Evolutionary conservation across 495 filamentous ascomycete species (phyloP).

Genomic region (Pyrenula aspistea): DNA sequence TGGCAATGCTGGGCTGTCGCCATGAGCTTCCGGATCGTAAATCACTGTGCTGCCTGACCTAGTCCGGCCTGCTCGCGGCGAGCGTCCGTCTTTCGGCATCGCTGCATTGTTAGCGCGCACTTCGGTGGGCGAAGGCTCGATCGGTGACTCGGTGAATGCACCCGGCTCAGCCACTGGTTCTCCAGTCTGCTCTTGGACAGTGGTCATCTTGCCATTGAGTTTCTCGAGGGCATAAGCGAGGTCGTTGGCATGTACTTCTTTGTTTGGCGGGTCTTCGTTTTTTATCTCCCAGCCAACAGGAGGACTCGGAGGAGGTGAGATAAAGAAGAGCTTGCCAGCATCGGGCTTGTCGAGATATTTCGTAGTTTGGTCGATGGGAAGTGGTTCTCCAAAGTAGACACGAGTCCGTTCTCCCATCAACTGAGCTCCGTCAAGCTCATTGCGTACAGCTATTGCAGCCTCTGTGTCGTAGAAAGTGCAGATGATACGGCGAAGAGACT

Average conservation of each 20-base stretch:
- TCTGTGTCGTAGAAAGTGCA: conserved; percentile 69
- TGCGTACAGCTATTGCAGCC: conserved; percentile 60
- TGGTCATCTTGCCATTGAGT: conserved; percentile 33
- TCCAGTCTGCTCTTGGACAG: conserved; percentile 3
- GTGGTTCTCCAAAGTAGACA: conserved; percentile 83
- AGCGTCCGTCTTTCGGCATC: not conserved
- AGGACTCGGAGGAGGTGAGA: conserved; percentile 82
- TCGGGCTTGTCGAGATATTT: conserved; percentile 72
- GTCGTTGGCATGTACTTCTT: conserved; percentile 84
- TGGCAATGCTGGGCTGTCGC: conserved; percentile 64
- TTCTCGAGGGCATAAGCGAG: conserved; percentile 67
- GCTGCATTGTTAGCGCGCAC: not conserved
- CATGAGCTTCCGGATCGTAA: conserved; percentile 65
- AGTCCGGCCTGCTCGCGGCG: conserved; percentile 20
- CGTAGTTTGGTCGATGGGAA: conserved; percentile 37
- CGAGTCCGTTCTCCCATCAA: conserved; percentile 51
- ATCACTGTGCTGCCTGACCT: conserved; percentile 57
- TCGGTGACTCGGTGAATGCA: conserved; percentile 20
- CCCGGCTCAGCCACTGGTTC: conserved; percentile 26
- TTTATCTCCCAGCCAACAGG: conserved; percentile 89
- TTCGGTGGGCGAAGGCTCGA: conserved; percentile 8
- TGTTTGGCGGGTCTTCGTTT: conserved; percentile 86
- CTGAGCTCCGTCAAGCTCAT: conserved; percentile 55
- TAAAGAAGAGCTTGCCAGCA: conserved; percentile 88
- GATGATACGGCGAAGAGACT: conserved; percentile 84